These are phyloP conservation scores for Draba incana DNA, from an alignment of 345 rosid species.

Conservation along the genomic window DNA sequence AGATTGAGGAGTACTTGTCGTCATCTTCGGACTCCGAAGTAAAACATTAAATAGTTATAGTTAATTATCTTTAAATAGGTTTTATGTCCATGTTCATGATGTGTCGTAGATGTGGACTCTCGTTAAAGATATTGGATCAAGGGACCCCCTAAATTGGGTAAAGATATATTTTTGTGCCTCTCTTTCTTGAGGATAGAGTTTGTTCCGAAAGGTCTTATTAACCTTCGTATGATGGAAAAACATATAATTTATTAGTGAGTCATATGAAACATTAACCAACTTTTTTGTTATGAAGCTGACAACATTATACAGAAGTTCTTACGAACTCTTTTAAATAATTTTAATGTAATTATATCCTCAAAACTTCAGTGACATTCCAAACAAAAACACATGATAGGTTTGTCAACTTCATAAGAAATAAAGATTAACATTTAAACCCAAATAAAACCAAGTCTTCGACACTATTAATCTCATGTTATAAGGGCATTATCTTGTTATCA, in stretches of 20 bases:
- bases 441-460: too few relatives aligned
- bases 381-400: too few relatives aligned
- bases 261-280: too few relatives aligned
- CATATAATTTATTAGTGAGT: not conserved
- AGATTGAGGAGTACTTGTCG: constrained; percentile 18
- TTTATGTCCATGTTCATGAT: constrained; percentile 6
- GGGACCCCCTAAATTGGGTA: constrained; percentile 11
- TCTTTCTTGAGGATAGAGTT: constrained; percentile 17
- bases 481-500: not conserved
- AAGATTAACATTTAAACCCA: too few relatives aligned
- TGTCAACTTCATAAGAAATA: too few relatives aligned
- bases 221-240: not conserved
- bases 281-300: too few relatives aligned
- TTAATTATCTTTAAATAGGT: constrained; percentile 12
- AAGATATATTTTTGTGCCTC: not conserved
- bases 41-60: constrained; percentile 21
- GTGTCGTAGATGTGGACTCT: constrained; percentile 35
- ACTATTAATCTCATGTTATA: constrained; percentile 2
- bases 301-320: too few relatives aligned
- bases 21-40: constrained; percentile 28
- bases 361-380: too few relatives aligned
- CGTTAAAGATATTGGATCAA: constrained; percentile 26
- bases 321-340: too few relatives aligned
- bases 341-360: too few relatives aligned
- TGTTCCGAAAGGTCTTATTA: not conserved